phyloP scores from a whole-genome alignment of 306 rosid species.

The Sophora flavescens region DNA sequence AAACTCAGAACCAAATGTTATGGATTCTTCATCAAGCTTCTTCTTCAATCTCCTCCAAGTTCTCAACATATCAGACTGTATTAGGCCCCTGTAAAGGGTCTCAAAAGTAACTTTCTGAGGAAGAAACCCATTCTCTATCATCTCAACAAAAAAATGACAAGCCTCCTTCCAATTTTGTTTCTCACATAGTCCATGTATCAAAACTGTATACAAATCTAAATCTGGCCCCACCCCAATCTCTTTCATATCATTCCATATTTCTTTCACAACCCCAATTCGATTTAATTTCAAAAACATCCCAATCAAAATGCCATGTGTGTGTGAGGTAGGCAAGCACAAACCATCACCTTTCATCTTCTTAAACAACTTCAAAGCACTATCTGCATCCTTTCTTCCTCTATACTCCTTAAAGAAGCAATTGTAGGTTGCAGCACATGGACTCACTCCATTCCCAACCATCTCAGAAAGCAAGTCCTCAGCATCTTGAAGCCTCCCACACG shows the following conservation, averaged over 20 bases:
- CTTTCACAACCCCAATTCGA: constrained; percentile 59
- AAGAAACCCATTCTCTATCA: constrained; percentile 94
- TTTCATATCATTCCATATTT: constrained; percentile 81
- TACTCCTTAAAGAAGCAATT: constrained; percentile 88
- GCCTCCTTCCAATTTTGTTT: constrained; percentile 80
- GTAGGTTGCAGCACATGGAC: constrained; percentile 72
- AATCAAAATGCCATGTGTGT: constrained; percentile 69
- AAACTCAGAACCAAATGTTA: constrained; percentile 84
- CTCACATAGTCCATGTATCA: constrained; percentile 82
- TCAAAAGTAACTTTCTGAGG: constrained; percentile 89
- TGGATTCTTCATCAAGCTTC: constrained; percentile 88
- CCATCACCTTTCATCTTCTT: constrained; percentile 77
- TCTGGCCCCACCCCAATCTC: constrained; percentile 77
- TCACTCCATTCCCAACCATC: constrained; percentile 75
- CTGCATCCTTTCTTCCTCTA: constrained; percentile 74
- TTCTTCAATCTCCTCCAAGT: constrained; percentile 96
- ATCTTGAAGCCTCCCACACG: constrained; percentile 82
- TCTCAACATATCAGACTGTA: constrained; percentile 89
- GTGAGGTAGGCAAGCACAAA: constrained; percentile 64
- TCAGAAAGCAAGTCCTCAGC: constrained; percentile 76
- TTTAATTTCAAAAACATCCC: constrained; percentile 70
- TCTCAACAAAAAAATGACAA: constrained; percentile 83
- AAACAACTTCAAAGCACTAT: constrained; percentile 74
- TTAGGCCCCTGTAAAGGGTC: constrained; percentile 81
- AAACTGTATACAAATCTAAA: constrained; percentile 76